Evolutionary conservation across 169 alveolate species (phyloP).

Genomic region (Plasmodium coatneyi): DNA sequence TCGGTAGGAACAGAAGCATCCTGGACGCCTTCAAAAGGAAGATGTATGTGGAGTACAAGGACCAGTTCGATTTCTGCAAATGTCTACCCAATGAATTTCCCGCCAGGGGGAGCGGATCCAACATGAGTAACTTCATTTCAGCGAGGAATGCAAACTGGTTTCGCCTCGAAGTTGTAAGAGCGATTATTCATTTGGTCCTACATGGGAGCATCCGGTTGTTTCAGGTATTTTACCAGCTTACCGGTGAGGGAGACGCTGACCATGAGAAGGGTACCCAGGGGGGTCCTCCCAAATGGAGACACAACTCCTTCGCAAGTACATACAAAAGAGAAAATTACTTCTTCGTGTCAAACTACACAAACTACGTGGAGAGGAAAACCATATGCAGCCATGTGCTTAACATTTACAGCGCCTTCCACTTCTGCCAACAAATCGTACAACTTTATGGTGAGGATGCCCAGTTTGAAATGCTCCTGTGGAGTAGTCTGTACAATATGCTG

Average conservation of each 20-base stretch:
- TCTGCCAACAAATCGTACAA: constrained; percentile 1
- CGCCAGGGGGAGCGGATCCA: background rate
- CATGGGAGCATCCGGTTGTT: constrained; percentile 31
- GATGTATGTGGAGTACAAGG: constrained; percentile 32
- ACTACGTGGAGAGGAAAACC: constrained; percentile 55
- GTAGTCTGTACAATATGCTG: constrained; percentile 32
- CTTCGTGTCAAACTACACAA: constrained; percentile 63
- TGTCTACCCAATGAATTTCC: background rate
- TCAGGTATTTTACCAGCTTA: background rate
- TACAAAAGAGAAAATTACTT: constrained; percentile 12
- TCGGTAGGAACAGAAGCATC: constrained; percentile 31
- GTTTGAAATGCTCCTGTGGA: constrained; percentile 72
- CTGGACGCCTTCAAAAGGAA: constrained; percentile 27
- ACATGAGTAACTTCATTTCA: background rate
- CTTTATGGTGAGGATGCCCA: constrained; percentile 20
- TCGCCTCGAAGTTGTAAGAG: constrained; percentile 22
- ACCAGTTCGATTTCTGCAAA: constrained; percentile 37
- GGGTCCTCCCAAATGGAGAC: background rate
- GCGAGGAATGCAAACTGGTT: constrained; percentile 9
- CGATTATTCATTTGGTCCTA: constrained; percentile 13
- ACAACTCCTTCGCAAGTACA: background rate
- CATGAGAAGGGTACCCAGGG: background rate
- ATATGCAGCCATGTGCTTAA: constrained; percentile 62
- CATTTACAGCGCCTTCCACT: constrained; percentile 31
- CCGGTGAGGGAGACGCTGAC: background rate